A percentile compares a stretch with the other conserved stretches of the same genome.
These are phyloP conservation scores for Aurantiochytrium sp. DNA, from an alignment of 108 stramenopile genomes.

Conservation along the genomic window DNA sequence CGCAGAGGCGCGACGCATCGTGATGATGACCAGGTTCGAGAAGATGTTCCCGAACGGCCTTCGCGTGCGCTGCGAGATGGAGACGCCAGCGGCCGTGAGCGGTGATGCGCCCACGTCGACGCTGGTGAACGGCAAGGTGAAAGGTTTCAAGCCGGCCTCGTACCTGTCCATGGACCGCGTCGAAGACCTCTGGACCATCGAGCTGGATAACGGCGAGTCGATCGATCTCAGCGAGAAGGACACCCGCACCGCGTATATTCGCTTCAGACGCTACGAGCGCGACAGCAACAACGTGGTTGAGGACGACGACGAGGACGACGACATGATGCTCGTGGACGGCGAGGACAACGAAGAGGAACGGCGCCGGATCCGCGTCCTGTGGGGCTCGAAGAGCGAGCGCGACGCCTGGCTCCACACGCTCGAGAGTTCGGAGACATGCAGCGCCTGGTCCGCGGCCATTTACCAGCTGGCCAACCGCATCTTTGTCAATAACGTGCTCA, in stretches of 20 bases:
- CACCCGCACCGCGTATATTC: background rate
- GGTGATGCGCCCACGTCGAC: background rate
- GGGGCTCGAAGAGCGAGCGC: slow-evolving; percentile 14
- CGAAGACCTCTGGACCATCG: background rate
- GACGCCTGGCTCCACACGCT: background rate
- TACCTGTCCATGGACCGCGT: background rate
- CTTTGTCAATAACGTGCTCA: background rate
- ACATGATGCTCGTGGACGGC: background rate
- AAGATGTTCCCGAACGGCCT: background rate
- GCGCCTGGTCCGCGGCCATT: slow-evolving; percentile 4
- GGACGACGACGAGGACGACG: slow-evolving; percentile 12
- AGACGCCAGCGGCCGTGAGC: background rate
- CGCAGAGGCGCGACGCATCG: background rate
- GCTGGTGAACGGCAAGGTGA: background rate
- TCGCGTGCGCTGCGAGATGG: background rate
- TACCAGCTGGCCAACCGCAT: slow-evolving; percentile 24
- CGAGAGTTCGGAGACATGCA: background rate
- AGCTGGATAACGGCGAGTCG: background rate
- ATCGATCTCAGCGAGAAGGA: background rate
- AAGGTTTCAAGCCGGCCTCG: background rate
- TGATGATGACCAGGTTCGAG: background rate
- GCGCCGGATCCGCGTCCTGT: background rate
- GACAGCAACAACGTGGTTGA: background rate
- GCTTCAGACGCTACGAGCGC: background rate
- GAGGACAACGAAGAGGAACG: background rate